Conservation (phyloP, 345 rosid genomes). For the Physaria fendleri region DNA sequence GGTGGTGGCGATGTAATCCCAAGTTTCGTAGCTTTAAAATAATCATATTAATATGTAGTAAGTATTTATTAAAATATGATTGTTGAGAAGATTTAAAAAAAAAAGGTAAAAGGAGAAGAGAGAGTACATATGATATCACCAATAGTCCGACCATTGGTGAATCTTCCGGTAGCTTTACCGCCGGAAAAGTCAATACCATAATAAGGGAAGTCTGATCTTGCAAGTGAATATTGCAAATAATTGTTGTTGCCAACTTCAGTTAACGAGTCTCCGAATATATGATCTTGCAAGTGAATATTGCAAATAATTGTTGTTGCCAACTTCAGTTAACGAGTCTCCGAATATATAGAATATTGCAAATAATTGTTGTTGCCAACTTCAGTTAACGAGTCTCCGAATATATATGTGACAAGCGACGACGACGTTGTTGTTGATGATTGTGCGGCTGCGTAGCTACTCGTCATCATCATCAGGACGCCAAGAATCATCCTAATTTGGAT, state of each 20-base stretch:
- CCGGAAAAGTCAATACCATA: conserved; percentile 74
- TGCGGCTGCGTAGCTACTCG: conserved; percentile 16
- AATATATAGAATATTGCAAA: too few species aligned
- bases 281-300: too few species aligned
- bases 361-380: too few species aligned
- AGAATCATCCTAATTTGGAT: neutral
- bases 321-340: too few species aligned
- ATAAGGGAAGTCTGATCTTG: conserved; percentile 77
- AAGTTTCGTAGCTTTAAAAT: conserved; percentile 66
- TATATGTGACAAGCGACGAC: conserved; percentile 45
- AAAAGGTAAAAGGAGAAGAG: neutral
- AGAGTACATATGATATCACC: conserved; percentile 82
- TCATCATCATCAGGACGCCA: too few species aligned
- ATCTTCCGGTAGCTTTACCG: conserved; percentile 72
- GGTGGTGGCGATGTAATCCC: conserved; percentile 80
- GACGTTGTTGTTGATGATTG: conserved; percentile 29
- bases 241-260: conserved; percentile 96
- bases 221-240: conserved; percentile 61
- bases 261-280: conserved; percentile 76
- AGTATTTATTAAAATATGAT: too few species aligned
- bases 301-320: too few species aligned
- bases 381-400: conserved; percentile 82
- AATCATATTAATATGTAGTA: too few species aligned
- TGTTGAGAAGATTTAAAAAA: too few species aligned
- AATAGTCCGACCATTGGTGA: conserved; percentile 87